phyloP scores from a whole-genome alignment of 148 eudicot genomes.

The Rhododendron henanense region DNA sequence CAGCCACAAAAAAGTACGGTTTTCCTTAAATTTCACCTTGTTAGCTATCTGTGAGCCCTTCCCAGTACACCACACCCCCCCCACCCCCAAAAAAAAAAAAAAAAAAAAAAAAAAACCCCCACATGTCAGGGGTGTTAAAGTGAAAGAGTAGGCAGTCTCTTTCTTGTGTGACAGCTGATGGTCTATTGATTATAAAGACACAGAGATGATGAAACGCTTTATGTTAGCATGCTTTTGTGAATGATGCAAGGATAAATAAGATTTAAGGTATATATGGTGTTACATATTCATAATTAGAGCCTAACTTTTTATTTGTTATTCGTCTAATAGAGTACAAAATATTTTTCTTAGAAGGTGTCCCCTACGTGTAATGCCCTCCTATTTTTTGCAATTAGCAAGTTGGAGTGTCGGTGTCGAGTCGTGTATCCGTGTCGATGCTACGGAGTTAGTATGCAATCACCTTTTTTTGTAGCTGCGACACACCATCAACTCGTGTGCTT shows the following conservation, averaged over 20 bases:
- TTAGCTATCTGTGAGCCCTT: too few relatives aligned
- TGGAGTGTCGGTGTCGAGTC: neutral
- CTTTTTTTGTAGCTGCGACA: neutral
- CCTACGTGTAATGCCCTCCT: neutral
- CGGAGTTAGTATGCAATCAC: neutral
- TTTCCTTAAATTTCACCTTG: neutral
- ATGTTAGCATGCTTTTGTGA: neutral
- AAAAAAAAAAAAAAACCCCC: neutral
- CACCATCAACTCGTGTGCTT: neutral
- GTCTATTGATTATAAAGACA: neutral
- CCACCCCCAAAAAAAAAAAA: too few relatives aligned
- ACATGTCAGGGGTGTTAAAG: neutral
- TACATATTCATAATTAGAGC: neutral
- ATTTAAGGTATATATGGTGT: neutral
- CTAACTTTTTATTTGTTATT: neutral
- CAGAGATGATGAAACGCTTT: neutral
- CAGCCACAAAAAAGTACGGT: neutral
- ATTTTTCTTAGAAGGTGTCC: neutral
- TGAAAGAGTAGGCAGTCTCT: neutral
- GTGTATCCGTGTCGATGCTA: neutral
- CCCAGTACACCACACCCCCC: too few relatives aligned
- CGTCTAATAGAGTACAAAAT: neutral
- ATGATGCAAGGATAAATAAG: neutral
- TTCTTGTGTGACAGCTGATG: neutral
- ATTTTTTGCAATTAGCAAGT: neutral